A percentile compares a stretch with the other conserved stretches of the same genome.
These are phyloP conservation scores for Talaromyces sp. DNA, from an alignment of 2,329 filamentous ascomycete species.

Conservation along the genomic window DNA sequence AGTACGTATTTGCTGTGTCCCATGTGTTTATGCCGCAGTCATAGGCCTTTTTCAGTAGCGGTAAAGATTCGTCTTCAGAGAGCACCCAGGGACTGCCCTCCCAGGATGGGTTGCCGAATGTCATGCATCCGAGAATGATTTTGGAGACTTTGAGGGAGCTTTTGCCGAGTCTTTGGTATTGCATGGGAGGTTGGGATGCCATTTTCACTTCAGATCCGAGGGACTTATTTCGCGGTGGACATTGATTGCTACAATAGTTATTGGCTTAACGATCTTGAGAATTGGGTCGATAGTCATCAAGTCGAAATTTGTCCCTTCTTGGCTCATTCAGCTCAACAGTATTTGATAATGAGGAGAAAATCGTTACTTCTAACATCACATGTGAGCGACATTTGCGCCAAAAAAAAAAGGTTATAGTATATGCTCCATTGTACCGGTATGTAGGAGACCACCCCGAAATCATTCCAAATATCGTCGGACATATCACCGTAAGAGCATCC, in stretches of 20 bases:
- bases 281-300: background rate
- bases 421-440: background rate
- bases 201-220: too few relatives aligned
- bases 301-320: background rate
- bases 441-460: background rate
- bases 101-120: constrained; percentile 37
- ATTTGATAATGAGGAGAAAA: background rate
- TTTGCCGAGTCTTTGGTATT: constrained; percentile 44
- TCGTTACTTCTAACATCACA: background rate
- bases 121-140: constrained; percentile 57
- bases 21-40: constrained; percentile 42
- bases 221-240: background rate
- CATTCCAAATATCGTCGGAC: background rate
- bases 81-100: constrained; percentile 34
- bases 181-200: background rate
- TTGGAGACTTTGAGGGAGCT: constrained; percentile 56
- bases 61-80: constrained; percentile 35
- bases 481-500: background rate
- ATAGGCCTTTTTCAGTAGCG: constrained; percentile 36
- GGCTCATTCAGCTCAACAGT: background rate
- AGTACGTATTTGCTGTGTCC: constrained; percentile 49
- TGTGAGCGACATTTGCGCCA: background rate
- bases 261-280: background rate
- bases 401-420: background rate
- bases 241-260: background rate